These are phyloP conservation scores for Agrostemma githago DNA, from an alignment of 148 eudicot genomes.

Conservation along the genomic window DNA sequence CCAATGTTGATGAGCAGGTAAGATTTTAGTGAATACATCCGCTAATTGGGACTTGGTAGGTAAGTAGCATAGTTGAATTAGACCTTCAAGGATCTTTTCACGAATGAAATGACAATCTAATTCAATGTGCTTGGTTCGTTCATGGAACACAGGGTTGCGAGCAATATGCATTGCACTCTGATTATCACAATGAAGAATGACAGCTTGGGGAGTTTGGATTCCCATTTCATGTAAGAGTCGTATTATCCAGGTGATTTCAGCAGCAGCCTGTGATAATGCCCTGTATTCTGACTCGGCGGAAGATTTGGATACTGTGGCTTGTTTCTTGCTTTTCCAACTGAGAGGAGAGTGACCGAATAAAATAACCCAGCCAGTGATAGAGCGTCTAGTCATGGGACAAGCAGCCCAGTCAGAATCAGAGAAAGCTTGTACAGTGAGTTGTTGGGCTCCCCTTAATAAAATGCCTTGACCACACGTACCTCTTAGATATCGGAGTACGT, in stretches of 20 bases:
- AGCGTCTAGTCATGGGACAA: neutral
- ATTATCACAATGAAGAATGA: neutral
- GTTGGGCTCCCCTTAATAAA: neutral
- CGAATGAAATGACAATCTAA: neutral
- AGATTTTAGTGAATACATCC: neutral
- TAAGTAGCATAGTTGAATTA: neutral
- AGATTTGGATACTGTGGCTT: neutral
- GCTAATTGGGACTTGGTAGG: neutral
- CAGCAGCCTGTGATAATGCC: neutral
- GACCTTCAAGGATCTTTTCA: neutral
- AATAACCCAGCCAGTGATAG: neutral
- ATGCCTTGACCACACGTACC: neutral
- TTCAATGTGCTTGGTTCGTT: no score
- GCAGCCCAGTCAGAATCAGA: conserved; percentile 4
- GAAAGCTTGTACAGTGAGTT: neutral
- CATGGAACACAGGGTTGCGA: neutral
- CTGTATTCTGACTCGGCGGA: neutral
- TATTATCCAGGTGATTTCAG: neutral
- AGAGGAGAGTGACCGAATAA: neutral
- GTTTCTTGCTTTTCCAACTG: neutral
- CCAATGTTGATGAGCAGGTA: neutral
- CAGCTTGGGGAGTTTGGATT: neutral
- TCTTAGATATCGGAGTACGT: neutral
- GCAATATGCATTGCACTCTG: neutral
- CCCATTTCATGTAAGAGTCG: neutral